Base-by-base conservation (phyloP, 1,284 basidiomycete species). In the Laetiporus sulphureus region DNA sequence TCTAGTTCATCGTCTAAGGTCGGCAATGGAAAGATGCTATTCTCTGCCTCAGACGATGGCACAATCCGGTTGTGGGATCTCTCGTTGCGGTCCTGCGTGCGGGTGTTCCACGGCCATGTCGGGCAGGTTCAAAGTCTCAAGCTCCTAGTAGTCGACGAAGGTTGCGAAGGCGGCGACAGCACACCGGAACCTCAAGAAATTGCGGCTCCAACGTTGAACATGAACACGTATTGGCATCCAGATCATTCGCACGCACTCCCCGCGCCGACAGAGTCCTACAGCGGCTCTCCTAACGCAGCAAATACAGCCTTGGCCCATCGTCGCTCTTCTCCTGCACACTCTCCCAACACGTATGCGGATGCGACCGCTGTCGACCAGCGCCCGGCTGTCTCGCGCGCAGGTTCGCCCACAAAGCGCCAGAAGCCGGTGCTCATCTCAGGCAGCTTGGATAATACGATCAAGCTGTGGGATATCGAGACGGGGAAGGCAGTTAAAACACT, bases 41-140 rank as follows among this genome's bases (percentile, higher is more conserved):
- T 99, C 68, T 97, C 93, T 5, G 92, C 90, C 1, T 94, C 91
- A 5, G 95, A 99, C 60, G 96, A 99, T 58, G 85, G 88, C 22
- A 83, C 86, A 3, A 92, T 99, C 62, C 84, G 86, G 44, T 76
- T 99, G 2, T 99, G 95, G 95, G 93, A 99, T 64, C 74, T 99
- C 35, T 80, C 75, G 18, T 68, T 71, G 19, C 77, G 90, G 36
- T 77, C 83, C 15, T 98, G 92, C 58, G 74, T 97, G 32, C 77
- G 89, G 22, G 81, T 84, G 42, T 91, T 95, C 58, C 75, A 73
- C 11, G 96, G 94, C 0, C 95, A 99, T 63, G 84, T 95, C 43
- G 92, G 88, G 0, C 94, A 98, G 59, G 91, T 99, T 4, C 95
- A 99, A 68, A 89, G 83, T 54, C 75, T 99, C 62, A 85, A 81